Evolutionary conservation across 2,329 filamentous ascomycete genomes (phyloP).

Genomic region (Elsinoe perseae): DNA sequence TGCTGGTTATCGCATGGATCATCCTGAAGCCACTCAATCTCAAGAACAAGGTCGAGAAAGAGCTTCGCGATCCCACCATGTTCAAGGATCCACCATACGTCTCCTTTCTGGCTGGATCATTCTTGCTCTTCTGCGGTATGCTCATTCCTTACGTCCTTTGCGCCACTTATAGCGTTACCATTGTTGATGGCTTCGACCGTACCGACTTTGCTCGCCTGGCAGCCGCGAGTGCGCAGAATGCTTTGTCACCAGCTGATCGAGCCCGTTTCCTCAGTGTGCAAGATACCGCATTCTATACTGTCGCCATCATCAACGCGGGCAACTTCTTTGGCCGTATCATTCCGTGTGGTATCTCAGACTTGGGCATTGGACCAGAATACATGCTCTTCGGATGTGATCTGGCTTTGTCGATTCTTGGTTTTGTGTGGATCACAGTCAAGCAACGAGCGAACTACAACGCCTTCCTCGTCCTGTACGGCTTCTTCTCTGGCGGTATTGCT

Average conservation of each 20-base stretch:
- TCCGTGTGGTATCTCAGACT: conserved; percentile 53
- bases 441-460: conserved; percentile 22
- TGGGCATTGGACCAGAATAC: conserved; percentile 49
- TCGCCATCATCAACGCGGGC: conserved; percentile 60
- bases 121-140: conserved; percentile 38
- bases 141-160: conserved; percentile 52
- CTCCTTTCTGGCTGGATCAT: conserved; percentile 42
- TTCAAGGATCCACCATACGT: conserved; percentile 41
- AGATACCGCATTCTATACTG: conserved; percentile 55
- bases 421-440: conserved; percentile 26
- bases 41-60: conserved; percentile 27
- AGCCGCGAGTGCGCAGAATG: neutral
- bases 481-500: conserved; percentile 31
- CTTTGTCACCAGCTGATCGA: neutral
- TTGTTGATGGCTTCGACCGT: conserved; percentile 42
- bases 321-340: conserved; percentile 52
- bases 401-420: conserved; percentile 26
- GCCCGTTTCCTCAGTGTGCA: neutral
- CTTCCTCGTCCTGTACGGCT: conserved; percentile 30
- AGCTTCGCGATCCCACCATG: conserved; percentile 38
- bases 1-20: conserved; percentile 24
- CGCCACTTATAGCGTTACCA: conserved; percentile 50
- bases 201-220: conserved; percentile 23
- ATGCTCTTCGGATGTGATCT: conserved; percentile 40
- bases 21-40: conserved; percentile 13